These are phyloP conservation scores for Trichoderma sp. DNA, from an alignment of 2,329 filamentous ascomycete species.

Conservation along the genomic window DNA sequence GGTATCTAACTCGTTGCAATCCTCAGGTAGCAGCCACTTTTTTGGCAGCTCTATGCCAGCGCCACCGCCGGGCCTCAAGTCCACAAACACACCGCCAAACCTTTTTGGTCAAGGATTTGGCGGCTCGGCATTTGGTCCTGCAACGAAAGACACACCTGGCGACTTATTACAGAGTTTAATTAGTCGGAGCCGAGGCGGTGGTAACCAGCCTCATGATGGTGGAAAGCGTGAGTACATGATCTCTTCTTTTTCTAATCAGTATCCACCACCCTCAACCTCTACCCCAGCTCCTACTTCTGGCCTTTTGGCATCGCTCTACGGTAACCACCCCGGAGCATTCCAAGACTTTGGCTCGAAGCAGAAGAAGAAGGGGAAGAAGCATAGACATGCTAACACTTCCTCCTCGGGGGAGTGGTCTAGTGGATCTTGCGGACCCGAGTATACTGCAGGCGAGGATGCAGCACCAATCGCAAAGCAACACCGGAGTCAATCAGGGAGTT, in stretches of 20 bases:
- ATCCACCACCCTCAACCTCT: slow-evolving; percentile 77
- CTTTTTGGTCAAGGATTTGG: slow-evolving; percentile 94
- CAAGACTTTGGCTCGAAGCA: slow-evolving; percentile 94
- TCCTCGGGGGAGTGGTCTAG: slow-evolving; percentile 99
- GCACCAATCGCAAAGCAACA: slow-evolving; percentile 79
- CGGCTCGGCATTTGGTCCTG: slow-evolving; percentile 65
- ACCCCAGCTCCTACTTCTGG: slow-evolving; percentile 86
- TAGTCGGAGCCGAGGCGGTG: slow-evolving; percentile 66
- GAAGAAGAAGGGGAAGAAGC: slow-evolving; percentile 99
- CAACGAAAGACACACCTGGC: slow-evolving; percentile 68
- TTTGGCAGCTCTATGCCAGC: slow-evolving; percentile 86
- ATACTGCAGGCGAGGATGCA: slow-evolving; percentile 98
- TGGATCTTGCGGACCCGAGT: slow-evolving; percentile 99
- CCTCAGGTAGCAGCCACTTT: slow-evolving; percentile 67
- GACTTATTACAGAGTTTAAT: slow-evolving; percentile 78
- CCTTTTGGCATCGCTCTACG: slow-evolving; percentile 90
- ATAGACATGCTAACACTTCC: slow-evolving; percentile 99
- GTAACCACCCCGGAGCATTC: slow-evolving; percentile 79
- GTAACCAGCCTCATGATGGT: slow-evolving; percentile 75
- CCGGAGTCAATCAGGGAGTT: slow-evolving; percentile 83
- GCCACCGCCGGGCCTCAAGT: slow-evolving; percentile 92
- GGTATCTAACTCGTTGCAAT: slow-evolving; percentile 69
- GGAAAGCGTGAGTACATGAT: slow-evolving; percentile 99
- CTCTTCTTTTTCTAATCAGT: slow-evolving; percentile 88
- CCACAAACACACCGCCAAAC: slow-evolving; percentile 88